phyloP scores from a whole-genome alignment of 1,284 basidiomycete species.

The Pholiota adiposa region DNA sequence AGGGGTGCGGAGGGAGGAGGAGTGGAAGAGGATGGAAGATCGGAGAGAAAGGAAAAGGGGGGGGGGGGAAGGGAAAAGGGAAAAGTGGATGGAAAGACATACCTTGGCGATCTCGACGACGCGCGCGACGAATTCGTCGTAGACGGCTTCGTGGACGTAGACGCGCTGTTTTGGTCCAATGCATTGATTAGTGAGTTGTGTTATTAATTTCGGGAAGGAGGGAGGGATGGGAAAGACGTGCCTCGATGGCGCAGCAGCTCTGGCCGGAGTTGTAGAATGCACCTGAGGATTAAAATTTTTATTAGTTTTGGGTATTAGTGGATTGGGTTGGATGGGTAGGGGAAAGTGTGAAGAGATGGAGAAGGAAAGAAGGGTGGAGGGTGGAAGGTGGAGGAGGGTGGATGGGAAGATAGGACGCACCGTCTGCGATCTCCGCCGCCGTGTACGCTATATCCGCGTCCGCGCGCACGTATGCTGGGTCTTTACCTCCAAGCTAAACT shows the following conservation, averaged over 20 bases:
- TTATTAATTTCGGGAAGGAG: too few relatives aligned
- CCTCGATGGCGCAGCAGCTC: constrained; percentile 86
- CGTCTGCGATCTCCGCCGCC: constrained; percentile 88
- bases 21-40: background rate
- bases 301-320: background rate
- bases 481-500: constrained; percentile 94
- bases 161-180: constrained; percentile 81
- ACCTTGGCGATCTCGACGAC: constrained; percentile 80
- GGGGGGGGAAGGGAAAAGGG: too few relatives aligned
- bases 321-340: too few relatives aligned
- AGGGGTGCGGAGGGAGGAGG: background rate
- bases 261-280: constrained; percentile 97
- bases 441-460: constrained; percentile 89
- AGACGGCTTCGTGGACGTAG: constrained; percentile 88
- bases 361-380: too few relatives aligned
- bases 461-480: constrained; percentile 90
- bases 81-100: too few relatives aligned
- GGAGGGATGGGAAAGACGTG: too few relatives aligned
- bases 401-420: constrained; percentile 49
- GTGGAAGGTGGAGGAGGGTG: too few relatives aligned
- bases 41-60: too few relatives aligned
- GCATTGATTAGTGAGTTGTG: too few relatives aligned
- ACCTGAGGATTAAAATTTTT: too few relatives aligned
- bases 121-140: constrained; percentile 80
- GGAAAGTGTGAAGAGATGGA: too few relatives aligned